These are phyloP conservation scores for Aphanoascus verrucosus DNA, from an alignment of 2,329 filamentous ascomycete species.

Conservation along the genomic window DNA sequence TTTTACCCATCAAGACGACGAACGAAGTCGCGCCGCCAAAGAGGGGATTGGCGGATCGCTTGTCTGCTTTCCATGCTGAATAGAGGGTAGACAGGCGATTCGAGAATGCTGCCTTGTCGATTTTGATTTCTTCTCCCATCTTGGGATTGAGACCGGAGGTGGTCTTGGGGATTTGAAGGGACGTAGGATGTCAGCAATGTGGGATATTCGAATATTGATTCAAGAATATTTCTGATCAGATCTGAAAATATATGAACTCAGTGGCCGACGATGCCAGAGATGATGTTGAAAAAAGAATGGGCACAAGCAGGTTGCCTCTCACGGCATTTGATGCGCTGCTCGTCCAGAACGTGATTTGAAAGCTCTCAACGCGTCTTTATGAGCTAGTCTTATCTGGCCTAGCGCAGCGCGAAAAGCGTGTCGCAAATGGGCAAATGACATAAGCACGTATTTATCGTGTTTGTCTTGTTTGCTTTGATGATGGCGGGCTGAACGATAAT, in stretches of 20 bases:
- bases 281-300: neutral
- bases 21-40: conserved; percentile 84
- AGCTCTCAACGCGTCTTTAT: conserved; percentile 6
- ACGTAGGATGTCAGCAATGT: neutral
- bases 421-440: conserved; percentile 5
- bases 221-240: neutral
- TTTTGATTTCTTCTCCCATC: conserved; percentile 77
- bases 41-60: conserved; percentile 70
- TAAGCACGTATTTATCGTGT: conserved; percentile 17
- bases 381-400: conserved; percentile 2
- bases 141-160: conserved; percentile 10
- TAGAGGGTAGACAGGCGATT: conserved; percentile 81
- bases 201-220: too few species aligned
- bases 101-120: conserved; percentile 88
- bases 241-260: neutral
- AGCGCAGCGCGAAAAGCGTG: conserved; percentile 2
- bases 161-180: neutral
- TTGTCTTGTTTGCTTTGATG: conserved; percentile 13
- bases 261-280: neutral
- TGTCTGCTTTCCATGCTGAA: conserved; percentile 91
- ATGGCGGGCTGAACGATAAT: neutral
- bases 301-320: neutral
- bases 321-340: neutral
- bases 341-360: conserved; percentile 1
- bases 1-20: conserved; percentile 86